phyloP scores from a whole-genome alignment of 2,329 filamentous ascomycete species.

The Ciborinia camelliae region DNA sequence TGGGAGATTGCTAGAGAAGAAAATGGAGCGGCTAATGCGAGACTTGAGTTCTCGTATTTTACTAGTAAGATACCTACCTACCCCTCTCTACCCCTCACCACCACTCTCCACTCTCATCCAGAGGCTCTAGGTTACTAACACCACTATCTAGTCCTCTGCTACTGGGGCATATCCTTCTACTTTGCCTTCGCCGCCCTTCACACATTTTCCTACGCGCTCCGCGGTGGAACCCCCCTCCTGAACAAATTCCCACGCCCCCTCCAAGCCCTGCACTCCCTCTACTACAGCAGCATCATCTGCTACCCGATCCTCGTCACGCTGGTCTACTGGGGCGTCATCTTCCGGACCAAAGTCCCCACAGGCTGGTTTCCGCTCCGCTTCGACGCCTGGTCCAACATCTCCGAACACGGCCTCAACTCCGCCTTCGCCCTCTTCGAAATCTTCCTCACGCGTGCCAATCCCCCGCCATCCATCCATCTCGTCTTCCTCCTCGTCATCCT shows the following conservation, averaged over 20 bases:
- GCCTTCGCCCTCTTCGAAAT: conserved; percentile 75
- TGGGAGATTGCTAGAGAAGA: conserved; percentile 56
- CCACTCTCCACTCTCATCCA: not conserved
- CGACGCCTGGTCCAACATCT: conserved; percentile 62
- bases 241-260: conserved; percentile 57
- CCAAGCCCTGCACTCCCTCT: conserved; percentile 61
- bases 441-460: conserved; percentile 60
- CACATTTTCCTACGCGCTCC: conserved; percentile 62
- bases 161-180: conserved; percentile 82
- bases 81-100: too few relatives aligned
- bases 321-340: conserved; percentile 67
- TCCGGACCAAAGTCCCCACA: conserved; percentile 40
- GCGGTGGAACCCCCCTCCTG: conserved; percentile 54
- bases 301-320: conserved; percentile 68
- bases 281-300: conserved; percentile 60
- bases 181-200: conserved; percentile 65
- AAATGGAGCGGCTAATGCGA: conserved; percentile 3
- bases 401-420: conserved; percentile 72
- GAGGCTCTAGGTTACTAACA: too few relatives aligned
- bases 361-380: conserved; percentile 46
- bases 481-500: conserved; percentile 66
- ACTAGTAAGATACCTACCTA: conserved; percentile 49
- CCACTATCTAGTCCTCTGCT: conserved; percentile 49
- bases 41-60: conserved; percentile 70
- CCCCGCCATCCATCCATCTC: conserved; percentile 63